Conservation (phyloP, 306 rosid genomes). For the Gynostemma pentaphyllum region DNA sequence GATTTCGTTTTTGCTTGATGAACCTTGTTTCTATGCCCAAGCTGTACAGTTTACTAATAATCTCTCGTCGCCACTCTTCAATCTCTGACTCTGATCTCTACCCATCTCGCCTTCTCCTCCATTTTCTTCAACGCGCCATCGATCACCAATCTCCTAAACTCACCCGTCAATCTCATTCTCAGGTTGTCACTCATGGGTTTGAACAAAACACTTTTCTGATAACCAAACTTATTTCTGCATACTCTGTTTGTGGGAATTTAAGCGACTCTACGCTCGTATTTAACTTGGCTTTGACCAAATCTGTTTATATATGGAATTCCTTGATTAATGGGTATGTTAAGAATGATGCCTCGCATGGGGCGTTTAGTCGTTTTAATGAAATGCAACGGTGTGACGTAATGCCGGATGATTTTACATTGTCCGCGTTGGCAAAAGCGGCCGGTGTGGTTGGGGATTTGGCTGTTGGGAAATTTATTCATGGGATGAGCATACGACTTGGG, state of each 20-base stretch:
- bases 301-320: constrained; percentile 54
- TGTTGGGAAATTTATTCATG: constrained; percentile 48
- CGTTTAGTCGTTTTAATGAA: constrained; percentile 33
- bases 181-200: constrained; percentile 42
- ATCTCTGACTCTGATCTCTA: constrained; percentile 13
- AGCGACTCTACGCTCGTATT: constrained; percentile 35
- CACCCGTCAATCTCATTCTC: constrained; percentile 49
- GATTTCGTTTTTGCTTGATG: constrained; percentile 14
- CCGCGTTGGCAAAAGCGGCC: constrained; percentile 51
- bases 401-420: constrained; percentile 62
- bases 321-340: constrained; percentile 46
- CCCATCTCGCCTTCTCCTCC: constrained; percentile 20
- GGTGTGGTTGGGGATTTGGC: constrained; percentile 37
- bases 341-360: constrained; percentile 18
- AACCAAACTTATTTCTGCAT: constrained; percentile 64
- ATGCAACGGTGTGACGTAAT: constrained; percentile 27
- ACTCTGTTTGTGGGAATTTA: constrained; percentile 28
- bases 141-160: constrained; percentile 30
- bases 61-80: constrained; percentile 32
- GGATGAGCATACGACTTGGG: constrained; percentile 44
- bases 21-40: constrained; percentile 8
- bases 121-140: constrained; percentile 34
- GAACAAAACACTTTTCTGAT: constrained; percentile 43
- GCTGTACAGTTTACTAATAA: constrained; percentile 15
- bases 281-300: constrained; percentile 23